phyloP scores from a whole-genome alignment of 192 early-diverging fungal species.

The Pilobolus umbonatus region DNA sequence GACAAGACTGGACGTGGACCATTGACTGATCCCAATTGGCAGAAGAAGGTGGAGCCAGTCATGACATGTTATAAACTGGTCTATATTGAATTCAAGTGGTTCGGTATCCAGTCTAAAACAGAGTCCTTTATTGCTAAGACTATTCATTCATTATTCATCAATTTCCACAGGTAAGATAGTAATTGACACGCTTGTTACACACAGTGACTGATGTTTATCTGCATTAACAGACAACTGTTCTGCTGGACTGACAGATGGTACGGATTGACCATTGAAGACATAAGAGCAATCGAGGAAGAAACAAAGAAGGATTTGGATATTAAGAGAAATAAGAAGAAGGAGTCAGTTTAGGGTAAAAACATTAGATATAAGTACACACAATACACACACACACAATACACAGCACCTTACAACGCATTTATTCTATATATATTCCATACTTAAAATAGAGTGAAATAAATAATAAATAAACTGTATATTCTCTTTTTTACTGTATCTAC shows the following conservation, averaged over 20 bases:
- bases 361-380: not conserved
- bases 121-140: conserved; percentile 61
- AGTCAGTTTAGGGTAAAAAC: conserved; percentile 10
- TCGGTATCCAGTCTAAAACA: conserved; percentile 60
- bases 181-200: conserved; percentile 1
- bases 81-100: conserved; percentile 74
- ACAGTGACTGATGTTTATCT: not conserved
- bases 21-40: conserved; percentile 52
- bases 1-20: conserved; percentile 68
- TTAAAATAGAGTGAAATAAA: not conserved
- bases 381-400: no score
- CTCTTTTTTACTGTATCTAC: no score
- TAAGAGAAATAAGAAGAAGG: conserved; percentile 16
- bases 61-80: conserved; percentile 85
- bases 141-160: conserved; percentile 52
- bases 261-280: conserved; percentile 70
- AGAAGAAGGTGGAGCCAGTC: conserved; percentile 57
- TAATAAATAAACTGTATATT: not conserved
- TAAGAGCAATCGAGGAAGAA: conserved; percentile 61
- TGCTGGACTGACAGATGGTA: conserved; percentile 74
- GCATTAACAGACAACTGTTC: conserved; percentile 55
- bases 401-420: no score
- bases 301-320: conserved; percentile 59
- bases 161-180: conserved; percentile 55
- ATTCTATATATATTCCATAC: no score